These are phyloP conservation scores for Colletotrichum liriopes DNA, from an alignment of 2,329 filamentous ascomycete species.

Conservation along the genomic window DNA sequence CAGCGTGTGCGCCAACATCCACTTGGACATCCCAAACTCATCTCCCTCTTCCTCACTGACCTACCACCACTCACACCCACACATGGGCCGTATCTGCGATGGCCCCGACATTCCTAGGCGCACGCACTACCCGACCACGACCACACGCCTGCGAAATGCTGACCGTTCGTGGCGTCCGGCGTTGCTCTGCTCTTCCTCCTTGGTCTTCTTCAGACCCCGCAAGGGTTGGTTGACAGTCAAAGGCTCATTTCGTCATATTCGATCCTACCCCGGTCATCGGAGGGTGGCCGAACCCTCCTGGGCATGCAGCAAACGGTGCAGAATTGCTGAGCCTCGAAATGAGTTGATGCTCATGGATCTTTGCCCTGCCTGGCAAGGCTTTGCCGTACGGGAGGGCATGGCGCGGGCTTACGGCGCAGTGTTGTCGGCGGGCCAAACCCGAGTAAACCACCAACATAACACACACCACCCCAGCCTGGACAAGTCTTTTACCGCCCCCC, in stretches of 20 bases:
- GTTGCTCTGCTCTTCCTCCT: not conserved
- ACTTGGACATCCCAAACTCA: conserved; percentile 6
- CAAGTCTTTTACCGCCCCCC: conserved; percentile 1
- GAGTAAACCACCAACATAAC: not conserved
- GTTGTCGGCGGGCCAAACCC: not conserved
- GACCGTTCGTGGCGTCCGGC: not conserved
- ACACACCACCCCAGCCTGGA: not conserved
- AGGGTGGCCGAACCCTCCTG: conserved; percentile 32
- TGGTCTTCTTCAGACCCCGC: not conserved
- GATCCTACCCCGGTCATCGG: conserved; percentile 30
- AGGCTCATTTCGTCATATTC: conserved; percentile 28
- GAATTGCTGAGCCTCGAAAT: conserved; percentile 21
- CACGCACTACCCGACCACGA: conserved; percentile 5
- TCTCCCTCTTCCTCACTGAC: not conserved
- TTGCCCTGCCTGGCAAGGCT: conserved; percentile 8
- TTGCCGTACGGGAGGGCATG: conserved; percentile 8
- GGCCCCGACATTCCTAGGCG: conserved; percentile 12
- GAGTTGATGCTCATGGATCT: conserved; percentile 5
- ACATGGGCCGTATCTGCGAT: conserved; percentile 6
- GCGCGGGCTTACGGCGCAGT: not conserved
- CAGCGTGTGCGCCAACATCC: conserved; percentile 1
- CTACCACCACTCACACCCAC: conserved; percentile 8
- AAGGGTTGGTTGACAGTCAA: conserved; percentile 1
- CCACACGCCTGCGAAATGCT: conserved; percentile 5
- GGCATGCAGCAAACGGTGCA: conserved; percentile 23